A percentile compares a stretch with the other conserved stretches of the same genome.
Conservation (phyloP, 164 flowering plant genomes). For the Nelumbo lutea region DNA sequence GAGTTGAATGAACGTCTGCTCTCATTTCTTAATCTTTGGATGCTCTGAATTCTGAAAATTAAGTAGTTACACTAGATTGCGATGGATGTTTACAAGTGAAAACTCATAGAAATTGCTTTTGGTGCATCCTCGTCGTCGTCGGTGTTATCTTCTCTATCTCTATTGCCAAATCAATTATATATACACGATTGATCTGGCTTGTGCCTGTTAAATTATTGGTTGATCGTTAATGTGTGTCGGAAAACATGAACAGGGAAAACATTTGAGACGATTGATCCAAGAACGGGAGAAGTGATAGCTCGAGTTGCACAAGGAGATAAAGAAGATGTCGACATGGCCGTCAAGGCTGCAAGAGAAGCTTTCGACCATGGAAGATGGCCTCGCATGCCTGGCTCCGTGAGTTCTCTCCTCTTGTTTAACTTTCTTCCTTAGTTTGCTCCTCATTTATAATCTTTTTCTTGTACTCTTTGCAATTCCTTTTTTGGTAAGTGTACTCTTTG, state of each 20-base stretch:
- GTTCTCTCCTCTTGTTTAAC: slow-evolving; percentile 8
- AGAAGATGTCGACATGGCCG: slow-evolving; percentile 80
- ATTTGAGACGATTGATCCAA: slow-evolving; percentile 75
- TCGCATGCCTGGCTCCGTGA: slow-evolving; percentile 61
- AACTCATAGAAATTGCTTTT: too few relatives aligned
- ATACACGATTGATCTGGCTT: neutral
- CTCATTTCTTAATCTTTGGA: too few relatives aligned
- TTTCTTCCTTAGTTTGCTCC: neutral
- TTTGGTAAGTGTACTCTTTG: too few relatives aligned
- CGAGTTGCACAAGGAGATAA: slow-evolving; percentile 59
- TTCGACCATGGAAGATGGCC: slow-evolving; percentile 92
- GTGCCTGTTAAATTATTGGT: neutral
- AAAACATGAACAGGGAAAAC: slow-evolving; percentile 43
- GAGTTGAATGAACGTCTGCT: too few relatives aligned
- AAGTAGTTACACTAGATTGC: too few relatives aligned
- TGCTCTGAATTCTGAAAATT: too few relatives aligned
- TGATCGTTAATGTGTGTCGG: neutral
- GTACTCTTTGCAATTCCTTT: too few relatives aligned
- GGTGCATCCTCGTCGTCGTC: too few relatives aligned
- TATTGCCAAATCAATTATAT: too few relatives aligned
- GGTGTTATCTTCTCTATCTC: too few relatives aligned
- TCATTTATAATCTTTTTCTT: too few relatives aligned
- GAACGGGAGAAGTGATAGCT: slow-evolving; percentile 58
- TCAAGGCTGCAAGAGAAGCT: slow-evolving; percentile 75
- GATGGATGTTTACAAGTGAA: too few relatives aligned